Base-by-base conservation (phyloP, 371 early-diverging fungal genomes). In the Nematocida major region DNA sequence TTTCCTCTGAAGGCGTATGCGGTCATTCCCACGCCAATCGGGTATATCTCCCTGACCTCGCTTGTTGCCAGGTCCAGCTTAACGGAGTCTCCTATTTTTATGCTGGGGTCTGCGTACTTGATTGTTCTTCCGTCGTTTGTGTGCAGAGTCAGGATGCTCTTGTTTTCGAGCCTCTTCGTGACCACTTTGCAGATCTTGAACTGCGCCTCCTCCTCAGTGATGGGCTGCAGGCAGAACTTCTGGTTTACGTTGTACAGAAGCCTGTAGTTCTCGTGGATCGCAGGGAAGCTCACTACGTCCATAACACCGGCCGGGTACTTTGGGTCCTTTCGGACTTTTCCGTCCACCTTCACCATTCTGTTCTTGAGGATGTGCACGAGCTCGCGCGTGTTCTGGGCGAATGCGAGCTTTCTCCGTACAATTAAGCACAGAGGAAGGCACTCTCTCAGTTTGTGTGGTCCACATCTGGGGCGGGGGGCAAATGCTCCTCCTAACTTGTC, bases 81-180 rank as follows among this genome's bases (percentile, higher is more conserved):
- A 87, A 99, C 87, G 79, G 96, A 93, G 88, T 99, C 97, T 91
- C 93, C 93, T 82, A 90, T 92, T 89, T 93, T 91, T 89, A 99
- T 90, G 85, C 89, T 82, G 81, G 97, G 99, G 89, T 97, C 95
- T 81, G 94, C 95, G 91, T 94, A 97, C 85, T 96, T 96, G 87
- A 97, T 89, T 83, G 96, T 95, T 85, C 94, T 93, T 67, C 97
- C 99, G 86, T 96, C 96, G 88, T 95, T 93, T 85, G 99, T 96
- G 80, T 93, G 92, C 68, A 91, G 86, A 88, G 88, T 94, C 36
- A 97, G 96, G 78, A 97, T 89, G 83, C 91, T 92, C 87, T 92
- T 92, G 85, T 89, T 87, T 81, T 93, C 94, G 76, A 93, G 84
- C 86, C 91, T 88, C 85, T 94, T 91, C 86, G 89, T 89, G 88